Evolutionary conservation across 2,329 filamentous ascomycete genomes (phyloP), one percentile per base, ranked within the genome.

Genomic region (Geosmithia putterillii): DNA sequence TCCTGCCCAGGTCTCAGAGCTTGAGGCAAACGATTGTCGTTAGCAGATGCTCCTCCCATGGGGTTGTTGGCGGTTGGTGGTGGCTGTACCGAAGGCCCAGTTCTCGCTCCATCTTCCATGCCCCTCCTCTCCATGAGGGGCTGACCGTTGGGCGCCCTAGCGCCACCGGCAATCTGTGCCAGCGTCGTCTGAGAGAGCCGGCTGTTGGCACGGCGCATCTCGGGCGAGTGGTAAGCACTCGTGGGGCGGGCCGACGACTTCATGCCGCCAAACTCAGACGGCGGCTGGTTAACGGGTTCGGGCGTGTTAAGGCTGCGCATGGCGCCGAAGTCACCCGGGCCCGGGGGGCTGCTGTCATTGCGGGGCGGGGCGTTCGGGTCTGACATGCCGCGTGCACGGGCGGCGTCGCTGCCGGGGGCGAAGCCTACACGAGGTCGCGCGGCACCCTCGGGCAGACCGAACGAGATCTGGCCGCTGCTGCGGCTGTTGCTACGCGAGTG

Each of bases 161-260:
- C 77, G 39, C 83, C 83, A 50, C 81, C 83, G 25, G 78, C 79
- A 57, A 96, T 71, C 57, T 95, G 87, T 38, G 81, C 74, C 39
- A 95, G 69, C 1, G 90, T 96, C 1, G 79, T 80, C 51, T 73
- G 76, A 21, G 92, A 95, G 58, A 96, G 80, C 19, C 87, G 81
- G 51, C 83, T 88, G 52, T 87, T 92, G 42, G 85, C 86, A 49
- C 80, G 80, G 48, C 85, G 81, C 53, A 90, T 70, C 56, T 92
- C 86, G 14, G 83, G 76, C 23, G 86, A 81, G 45, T 86, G 78
- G 51, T 84, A 79, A 0, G 85, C 85, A 46, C 74, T 79, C 1
- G 71, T 68, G 5, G 88, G 88, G 41, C 77, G 74, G 42, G 82
- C 74, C 47, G 83, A 78, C 12, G 88, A 77, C 34, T 74, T 38